Percentiles rank a stretch among this genome's conserved stretches.
These are phyloP conservation scores for Ustilago cynodontis DNA, from an alignment of 1,284 basidiomycete genomes.

Conservation along the genomic window DNA sequence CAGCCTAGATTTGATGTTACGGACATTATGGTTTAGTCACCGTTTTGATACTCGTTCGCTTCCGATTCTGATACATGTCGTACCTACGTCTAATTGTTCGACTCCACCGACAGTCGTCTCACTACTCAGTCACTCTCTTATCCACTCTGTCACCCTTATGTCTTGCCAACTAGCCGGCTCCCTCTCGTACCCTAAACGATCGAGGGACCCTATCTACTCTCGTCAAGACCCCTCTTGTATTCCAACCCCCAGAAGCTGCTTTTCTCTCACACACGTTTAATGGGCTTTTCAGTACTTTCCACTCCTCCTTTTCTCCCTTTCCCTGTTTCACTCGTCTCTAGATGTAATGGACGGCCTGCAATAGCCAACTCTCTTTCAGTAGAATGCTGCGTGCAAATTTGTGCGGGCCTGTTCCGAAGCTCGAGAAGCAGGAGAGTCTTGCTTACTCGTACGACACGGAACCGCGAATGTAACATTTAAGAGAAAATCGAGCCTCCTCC, in stretches of 20 bases:
- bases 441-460: not conserved
- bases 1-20: not conserved
- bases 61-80: not conserved
- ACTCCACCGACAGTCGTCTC: not conserved
- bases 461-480: not conserved
- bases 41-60: not conserved
- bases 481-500: not conserved
- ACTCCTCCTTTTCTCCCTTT: not conserved
- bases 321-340: slow-evolving; percentile 14
- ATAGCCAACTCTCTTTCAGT: slow-evolving; percentile 13
- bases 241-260: not conserved
- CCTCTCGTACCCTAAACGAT: not conserved
- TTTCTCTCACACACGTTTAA: slow-evolving; percentile 4
- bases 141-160: not conserved
- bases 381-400: not conserved
- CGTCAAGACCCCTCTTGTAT: slow-evolving; percentile 21
- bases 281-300: slow-evolving; percentile 5
- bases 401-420: too few relatives aligned
- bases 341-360: slow-evolving; percentile 22
- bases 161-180: not conserved
- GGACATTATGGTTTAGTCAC: slow-evolving; percentile 5
- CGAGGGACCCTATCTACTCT: slow-evolving; percentile 4
- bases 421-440: not conserved
- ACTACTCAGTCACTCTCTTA: not conserved
- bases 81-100: not conserved